Evolutionary conservation across 2,329 filamentous ascomycete species (phyloP), one percentile per base, ranked within the genome.

Genomic region (Fusarium pininemorale): DNA sequence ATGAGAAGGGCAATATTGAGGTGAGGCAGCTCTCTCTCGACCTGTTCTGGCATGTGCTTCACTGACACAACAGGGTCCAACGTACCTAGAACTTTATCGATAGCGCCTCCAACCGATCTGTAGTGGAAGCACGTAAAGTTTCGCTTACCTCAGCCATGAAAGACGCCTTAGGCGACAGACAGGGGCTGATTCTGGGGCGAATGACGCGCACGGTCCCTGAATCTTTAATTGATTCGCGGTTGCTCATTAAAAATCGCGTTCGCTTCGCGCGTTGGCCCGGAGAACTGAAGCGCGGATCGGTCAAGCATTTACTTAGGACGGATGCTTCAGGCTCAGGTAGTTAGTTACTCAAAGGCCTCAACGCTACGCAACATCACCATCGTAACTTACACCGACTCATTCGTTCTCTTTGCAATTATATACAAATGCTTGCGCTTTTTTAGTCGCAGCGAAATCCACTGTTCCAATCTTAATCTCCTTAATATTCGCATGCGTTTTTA

Each of bases 211-310:
- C 75, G 63, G 75, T 70, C 59, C 75, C 73, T 22, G 26, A 44
- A 41, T 35, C 75, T 78, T 78, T 78, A 78, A 78, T 78, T 78
- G 76, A 77, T 75, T 69, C 63, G 47, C 63, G 65, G 57, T 57
- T 67, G 39, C 63, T 72, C 62, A 59, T 55, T 54, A 59, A 59
- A 55, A 65, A 71, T 66, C 76, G 64, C 75, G 76, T 70, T 66
- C 63, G 53, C 66, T 60, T 55, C 51, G 65, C 75, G 76, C 76
- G 76, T 78, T 77, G 67, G 61, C 74, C 67, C 54, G 47, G 73
- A 65, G 71, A 72, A 75, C 44, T 53, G 47, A 70, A 72, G 63
- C 74, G 77, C 66, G 75, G 62, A 72, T 54, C 51, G 47, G 57
- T 73, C 51, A 70, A 70, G 66, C 66, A 70, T 70, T 70, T 70